Base-by-base conservation (phyloP, 345 rosid species). In the Citrus reticulata region DNA sequence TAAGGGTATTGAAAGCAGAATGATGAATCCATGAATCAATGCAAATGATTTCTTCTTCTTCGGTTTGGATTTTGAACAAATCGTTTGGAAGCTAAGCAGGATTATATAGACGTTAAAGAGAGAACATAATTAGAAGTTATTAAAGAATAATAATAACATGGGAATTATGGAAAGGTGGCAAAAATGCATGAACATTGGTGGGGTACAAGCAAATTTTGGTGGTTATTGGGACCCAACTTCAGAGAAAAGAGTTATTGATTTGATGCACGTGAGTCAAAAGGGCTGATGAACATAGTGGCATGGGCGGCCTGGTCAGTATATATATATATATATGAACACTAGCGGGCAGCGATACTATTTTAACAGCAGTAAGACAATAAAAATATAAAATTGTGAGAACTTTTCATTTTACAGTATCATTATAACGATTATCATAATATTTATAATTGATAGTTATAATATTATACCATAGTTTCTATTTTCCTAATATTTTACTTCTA, bases 261-360 rank as follows among this genome's bases (percentile, higher is more conserved):
- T 79, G 29, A 20, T 60, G 82, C 91, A 87, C 93, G 88, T 88
- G 93, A 72, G 91, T 88, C 91, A 88, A 88, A 88, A 64, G 51
- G 35, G 57, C 58, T 37, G 51, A 13, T 20, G 19, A 16, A 1
- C 66, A 30, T 61, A 13, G 1, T 54, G 82, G 40, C 54, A 72
- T 77, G 90, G 90, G 88, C 87, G 88, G 90, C 90, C 71, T 32
- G 64, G 85, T 65, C 11, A 39, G 42, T 32, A 7, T 65, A 7
- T 5, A 34, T 35, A 35, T 8, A 11, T 42, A 1, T 42, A 30
- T 30, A 30, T 30, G 4, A 11, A 42, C 49, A 42, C 4, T 3
- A 0, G 13, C 46, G 10, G 10, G 46, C 3, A 40, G 13, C 46
- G 46, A 40, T 40, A 2, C 4, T 9, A 40, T 40, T 40, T 40